Base-by-base conservation (phyloP, 148 eudicot species). In the Vaccinium vitisidaea region DNA sequence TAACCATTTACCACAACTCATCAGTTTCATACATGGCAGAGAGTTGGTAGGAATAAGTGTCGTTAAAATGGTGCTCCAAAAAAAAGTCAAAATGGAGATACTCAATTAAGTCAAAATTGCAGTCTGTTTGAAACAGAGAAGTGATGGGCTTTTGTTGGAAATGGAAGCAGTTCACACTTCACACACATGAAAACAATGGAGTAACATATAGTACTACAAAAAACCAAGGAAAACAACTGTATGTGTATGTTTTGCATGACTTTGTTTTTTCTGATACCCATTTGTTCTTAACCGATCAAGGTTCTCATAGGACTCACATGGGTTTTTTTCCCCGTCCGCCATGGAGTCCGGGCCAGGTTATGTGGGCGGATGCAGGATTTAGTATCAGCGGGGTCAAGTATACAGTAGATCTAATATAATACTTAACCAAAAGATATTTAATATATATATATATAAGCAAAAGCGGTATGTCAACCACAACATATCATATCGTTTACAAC, bases 261-360 rank as follows among this genome's bases (percentile, higher is more conserved):
- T 30, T 21, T 16, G 23, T 71, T 58, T 88, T 83, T 86, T 84
- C 83, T 16, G 39, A 80, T 80, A 83, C 79, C 75, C 16, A 52
- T 30, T 73, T 87, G 88, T 85, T 84, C 58, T 80, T 85, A 23
- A 58, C 85, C 79, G 5, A 85, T 87, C 89, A 80, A 85, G 86
- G 88, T 69, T 84, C 49, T 78, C 19, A 49, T 63, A 73, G 46
- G 46, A 6, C 7, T 43, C 46, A 43, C 46, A 43, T 43, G 46
- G 46, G 46, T 5, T 43, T 43, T 43, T 43, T 43, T 43, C 3
- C 6, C 46, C 46, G 6, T 43, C 6, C 0, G 46, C 6, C 46
- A 43, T 0, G 46, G 46, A 3, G 46, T 43, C 46, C 6, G 46
- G 46, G 6, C 46, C 6, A 43, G 6, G 5, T 43, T 43, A 43